Evolutionary conservation across 345 rosid species (phyloP).

Genomic region (Hypericum androsaemum): DNA sequence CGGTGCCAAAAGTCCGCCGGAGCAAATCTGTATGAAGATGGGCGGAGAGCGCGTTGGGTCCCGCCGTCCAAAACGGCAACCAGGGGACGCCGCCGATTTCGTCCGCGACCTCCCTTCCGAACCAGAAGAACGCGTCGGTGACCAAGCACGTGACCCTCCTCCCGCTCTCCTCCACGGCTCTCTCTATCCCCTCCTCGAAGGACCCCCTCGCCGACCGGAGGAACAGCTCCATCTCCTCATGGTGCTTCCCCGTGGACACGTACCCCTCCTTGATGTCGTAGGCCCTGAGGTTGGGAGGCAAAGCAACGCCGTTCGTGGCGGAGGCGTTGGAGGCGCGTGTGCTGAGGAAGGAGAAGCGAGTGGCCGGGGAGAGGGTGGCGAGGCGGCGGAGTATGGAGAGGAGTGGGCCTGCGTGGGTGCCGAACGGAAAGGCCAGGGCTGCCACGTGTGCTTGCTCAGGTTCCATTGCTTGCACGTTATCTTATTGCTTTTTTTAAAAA

Average conservation of each 20-base stretch:
- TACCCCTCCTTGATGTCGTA: conserved; percentile 23
- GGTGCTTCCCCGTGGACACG: conserved; percentile 19
- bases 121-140: conserved; percentile 19
- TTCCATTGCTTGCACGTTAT: too few species aligned
- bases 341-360: conserved; percentile 34
- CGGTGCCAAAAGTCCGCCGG: conserved; percentile 4
- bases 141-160: conserved; percentile 27
- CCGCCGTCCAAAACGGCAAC: not conserved
- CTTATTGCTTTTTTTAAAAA: too few species aligned
- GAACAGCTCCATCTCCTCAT: conserved; percentile 31
- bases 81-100: not conserved
- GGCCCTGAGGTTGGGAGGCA: conserved; percentile 11
- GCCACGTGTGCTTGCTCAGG: conserved; percentile 20
- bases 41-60: conserved; percentile 1
- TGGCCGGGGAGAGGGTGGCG: conserved; percentile 18
- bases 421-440: conserved; percentile 35
- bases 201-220: conserved; percentile 22
- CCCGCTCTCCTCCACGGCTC: conserved; percentile 24
- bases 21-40: not conserved
- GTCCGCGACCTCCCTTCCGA: not conserved
- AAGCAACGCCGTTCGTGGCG: not conserved
- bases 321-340: conserved; percentile 7
- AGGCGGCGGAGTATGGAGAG: conserved; percentile 25
- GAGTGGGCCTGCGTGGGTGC: conserved; percentile 30
- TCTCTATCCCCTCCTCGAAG: conserved; percentile 23